Evolutionary conservation across 2,329 filamentous ascomycete species (phyloP).

Genomic region (Podosphaera fusca): DNA sequence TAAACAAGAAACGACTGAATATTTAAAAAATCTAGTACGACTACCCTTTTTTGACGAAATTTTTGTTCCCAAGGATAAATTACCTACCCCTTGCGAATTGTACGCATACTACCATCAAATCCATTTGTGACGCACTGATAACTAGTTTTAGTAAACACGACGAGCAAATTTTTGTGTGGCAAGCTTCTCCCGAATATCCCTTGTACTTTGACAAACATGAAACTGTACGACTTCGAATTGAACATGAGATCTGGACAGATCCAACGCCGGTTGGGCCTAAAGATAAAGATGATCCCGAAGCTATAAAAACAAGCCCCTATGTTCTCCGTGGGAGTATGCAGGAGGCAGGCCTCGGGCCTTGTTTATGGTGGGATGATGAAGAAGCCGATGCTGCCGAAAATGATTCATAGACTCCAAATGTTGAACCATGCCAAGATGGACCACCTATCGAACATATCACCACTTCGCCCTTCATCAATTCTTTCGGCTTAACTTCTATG

Average conservation of each 20-base stretch:
- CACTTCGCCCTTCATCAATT: too few relatives aligned
- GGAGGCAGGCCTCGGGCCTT: constrained; percentile 35
- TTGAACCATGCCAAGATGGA: background rate
- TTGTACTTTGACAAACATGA: constrained; percentile 83
- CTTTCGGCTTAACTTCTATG: too few relatives aligned
- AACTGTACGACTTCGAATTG: constrained; percentile 64
- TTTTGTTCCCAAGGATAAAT: constrained; percentile 48
- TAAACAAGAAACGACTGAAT: background rate
- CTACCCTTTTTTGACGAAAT: constrained; percentile 93
- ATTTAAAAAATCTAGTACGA: constrained; percentile 28
- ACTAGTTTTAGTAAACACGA: background rate
- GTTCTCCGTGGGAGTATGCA: constrained; percentile 43
- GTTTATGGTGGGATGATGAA: constrained; percentile 35
- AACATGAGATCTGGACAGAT: constrained; percentile 79
- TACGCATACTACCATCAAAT: constrained; percentile 21
- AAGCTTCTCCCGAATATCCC: constrained; percentile 42
- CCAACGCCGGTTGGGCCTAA: constrained; percentile 49
- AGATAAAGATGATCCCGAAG: constrained; percentile 28
- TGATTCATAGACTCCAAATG: background rate
- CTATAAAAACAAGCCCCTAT: constrained; percentile 43
- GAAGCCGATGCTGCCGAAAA: constrained; percentile 7
- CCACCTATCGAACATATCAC: too few relatives aligned
- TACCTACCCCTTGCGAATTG: constrained; percentile 59
- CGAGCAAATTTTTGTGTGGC: constrained; percentile 48
- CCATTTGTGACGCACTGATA: background rate